These are phyloP conservation scores for Furcasterigmium sp. DNA, from an alignment of 2,329 filamentous ascomycete genomes.

Conservation along the genomic window DNA sequence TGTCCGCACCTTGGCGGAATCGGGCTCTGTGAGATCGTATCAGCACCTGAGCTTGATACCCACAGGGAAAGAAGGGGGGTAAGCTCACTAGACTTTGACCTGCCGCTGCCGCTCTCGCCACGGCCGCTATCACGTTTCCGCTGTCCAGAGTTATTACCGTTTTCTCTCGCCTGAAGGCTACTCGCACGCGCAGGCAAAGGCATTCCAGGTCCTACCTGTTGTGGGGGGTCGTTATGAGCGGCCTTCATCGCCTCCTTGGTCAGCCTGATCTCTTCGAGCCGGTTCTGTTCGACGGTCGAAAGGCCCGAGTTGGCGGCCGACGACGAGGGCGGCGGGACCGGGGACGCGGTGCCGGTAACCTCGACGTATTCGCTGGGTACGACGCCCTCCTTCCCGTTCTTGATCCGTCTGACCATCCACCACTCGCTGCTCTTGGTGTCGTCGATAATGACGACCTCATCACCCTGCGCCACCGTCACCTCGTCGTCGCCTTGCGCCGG, in stretches of 20 bases:
- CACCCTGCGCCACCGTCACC: constrained; percentile 82
- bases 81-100: constrained; percentile 60
- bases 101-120: constrained; percentile 46
- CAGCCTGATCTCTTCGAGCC: constrained; percentile 75
- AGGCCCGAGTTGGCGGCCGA: constrained; percentile 44
- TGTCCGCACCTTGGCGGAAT: constrained; percentile 74
- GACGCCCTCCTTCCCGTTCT: constrained; percentile 91
- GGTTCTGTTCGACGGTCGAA: constrained; percentile 72
- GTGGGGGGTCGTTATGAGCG: constrained; percentile 45
- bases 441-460: constrained; percentile 87
- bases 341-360: constrained; percentile 62
- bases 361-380: constrained; percentile 97
- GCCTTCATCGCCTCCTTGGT: constrained; percentile 73
- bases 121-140: constrained; percentile 65
- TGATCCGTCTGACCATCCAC: constrained; percentile 91
- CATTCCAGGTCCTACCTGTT: constrained; percentile 71
- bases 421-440: constrained; percentile 93
- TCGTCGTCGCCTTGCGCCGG: constrained; percentile 95
- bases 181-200: constrained; percentile 72
- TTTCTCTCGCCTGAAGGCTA: constrained; percentile 64
- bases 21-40: constrained; percentile 59
- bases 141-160: constrained; percentile 64
- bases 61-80: not conserved
- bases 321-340: constrained; percentile 35
- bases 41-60: constrained; percentile 11